A percentile compares a stretch with the other conserved stretches of the same genome.
Evolutionary conservation across 164 flowering plant species (phyloP).

Genomic region (Nymphaea thermarum): DNA sequence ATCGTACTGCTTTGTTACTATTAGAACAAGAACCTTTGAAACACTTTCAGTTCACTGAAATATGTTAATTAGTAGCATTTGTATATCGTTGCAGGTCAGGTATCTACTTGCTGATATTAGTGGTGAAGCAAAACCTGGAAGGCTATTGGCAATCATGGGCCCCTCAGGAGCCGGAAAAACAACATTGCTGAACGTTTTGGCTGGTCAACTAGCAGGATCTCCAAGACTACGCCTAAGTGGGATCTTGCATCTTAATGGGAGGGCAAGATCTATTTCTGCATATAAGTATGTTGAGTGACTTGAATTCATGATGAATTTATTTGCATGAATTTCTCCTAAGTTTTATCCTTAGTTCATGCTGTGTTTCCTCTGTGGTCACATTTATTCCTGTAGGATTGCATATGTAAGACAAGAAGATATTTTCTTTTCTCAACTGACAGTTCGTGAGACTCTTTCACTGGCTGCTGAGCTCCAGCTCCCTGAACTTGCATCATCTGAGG

Average conservation of each 20-base stretch:
- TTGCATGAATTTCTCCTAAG: background rate
- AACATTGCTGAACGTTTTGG: constrained; percentile 80
- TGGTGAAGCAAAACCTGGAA: constrained; percentile 95
- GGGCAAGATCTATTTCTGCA: constrained; percentile 28
- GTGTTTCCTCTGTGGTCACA: background rate
- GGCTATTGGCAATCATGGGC: constrained; percentile 92
- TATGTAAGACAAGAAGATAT: constrained; percentile 93
- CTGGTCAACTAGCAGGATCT: constrained; percentile 72
- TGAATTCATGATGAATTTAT: background rate
- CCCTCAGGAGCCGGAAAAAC: constrained; percentile 99
- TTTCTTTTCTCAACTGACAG: constrained; percentile 93
- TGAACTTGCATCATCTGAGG: constrained; percentile 39
- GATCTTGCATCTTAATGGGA: constrained; percentile 69
- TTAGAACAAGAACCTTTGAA: background rate
- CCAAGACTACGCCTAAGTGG: constrained; percentile 70
- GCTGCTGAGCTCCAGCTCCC: constrained; percentile 93
- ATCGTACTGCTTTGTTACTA: background rate
- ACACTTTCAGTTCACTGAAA: background rate
- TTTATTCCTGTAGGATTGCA: constrained; percentile 46
- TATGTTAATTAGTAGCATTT: background rate
- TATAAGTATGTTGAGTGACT: constrained; percentile 33
- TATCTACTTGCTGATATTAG: constrained; percentile 64
- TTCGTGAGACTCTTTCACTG: constrained; percentile 81
- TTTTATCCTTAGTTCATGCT: background rate
- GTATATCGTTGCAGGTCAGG: constrained; percentile 33